phyloP scores from a whole-genome alignment of 306 rosid genomes.

The Fagus sylvatica region DNA sequence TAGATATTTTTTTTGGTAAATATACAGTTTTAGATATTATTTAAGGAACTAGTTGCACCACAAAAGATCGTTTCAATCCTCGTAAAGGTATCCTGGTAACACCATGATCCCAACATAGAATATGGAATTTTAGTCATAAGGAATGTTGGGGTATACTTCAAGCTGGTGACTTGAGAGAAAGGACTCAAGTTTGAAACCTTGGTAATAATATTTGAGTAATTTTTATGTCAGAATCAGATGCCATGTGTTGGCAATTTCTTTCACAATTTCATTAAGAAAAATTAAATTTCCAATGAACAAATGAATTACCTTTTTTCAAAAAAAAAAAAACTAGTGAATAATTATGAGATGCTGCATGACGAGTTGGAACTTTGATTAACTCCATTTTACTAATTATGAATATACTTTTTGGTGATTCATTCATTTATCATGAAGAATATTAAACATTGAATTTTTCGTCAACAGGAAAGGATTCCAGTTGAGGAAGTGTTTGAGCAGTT shows the following conservation, averaged over 20 bases:
- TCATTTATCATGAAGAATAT: constrained; percentile 5
- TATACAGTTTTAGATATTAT: too few species aligned
- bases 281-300: too few species aligned
- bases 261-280: background rate
- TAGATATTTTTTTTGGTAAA: too few species aligned
- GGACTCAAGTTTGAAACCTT: background rate
- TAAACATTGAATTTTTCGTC: background rate
- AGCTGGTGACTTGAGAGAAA: background rate
- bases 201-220: background rate
- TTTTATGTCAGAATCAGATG: background rate
- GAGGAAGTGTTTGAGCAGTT: constrained; percentile 94
- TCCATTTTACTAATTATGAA: background rate
- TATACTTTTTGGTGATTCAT: background rate
- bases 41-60: too few species aligned
- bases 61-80: background rate
- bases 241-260: background rate
- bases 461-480: constrained; percentile 80
- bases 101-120: background rate
- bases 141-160: background rate
- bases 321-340: background rate
- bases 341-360: background rate
- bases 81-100: background rate
- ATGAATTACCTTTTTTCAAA: background rate
- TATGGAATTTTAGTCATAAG: background rate
- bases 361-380: background rate